A percentile compares a stretch with the other conserved stretches of the same genome.
Conservation (phyloP, 208 protist genomes). For the Acanthamoeba sp. region DNA sequence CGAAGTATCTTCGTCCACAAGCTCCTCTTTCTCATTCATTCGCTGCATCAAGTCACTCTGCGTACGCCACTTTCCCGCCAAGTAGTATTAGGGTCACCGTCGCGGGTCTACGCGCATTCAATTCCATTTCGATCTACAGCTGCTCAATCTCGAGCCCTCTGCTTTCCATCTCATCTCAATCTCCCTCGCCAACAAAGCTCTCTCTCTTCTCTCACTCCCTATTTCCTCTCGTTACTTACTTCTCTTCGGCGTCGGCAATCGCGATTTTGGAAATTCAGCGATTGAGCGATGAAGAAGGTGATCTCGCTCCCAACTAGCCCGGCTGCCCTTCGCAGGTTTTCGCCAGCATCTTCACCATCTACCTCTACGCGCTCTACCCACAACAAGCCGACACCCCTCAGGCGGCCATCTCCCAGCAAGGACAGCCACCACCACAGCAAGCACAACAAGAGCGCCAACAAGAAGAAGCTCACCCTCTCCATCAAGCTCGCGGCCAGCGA, state of each 20-base stretch:
- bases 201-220: no score
- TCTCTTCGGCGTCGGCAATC: background rate
- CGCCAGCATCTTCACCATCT: background rate
- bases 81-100: background rate
- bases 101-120: background rate
- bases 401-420: no score
- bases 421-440: background rate
- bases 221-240: background rate
- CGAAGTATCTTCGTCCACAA: background rate
- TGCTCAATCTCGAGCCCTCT: background rate
- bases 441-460: background rate
- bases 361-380: background rate
- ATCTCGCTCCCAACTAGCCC: background rate
- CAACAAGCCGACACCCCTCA: no score
- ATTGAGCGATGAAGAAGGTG: background rate
- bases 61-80: background rate
- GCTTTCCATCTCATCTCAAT: background rate
- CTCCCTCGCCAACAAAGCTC: no score
- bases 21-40: no score
- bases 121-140: background rate
- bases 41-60: no score
- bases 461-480: background rate
- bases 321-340: background rate
- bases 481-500: background rate
- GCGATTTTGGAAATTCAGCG: background rate